Percentiles rank a stretch among this genome's conserved stretches.
These are phyloP conservation scores for Prunus kanzakura DNA, from an alignment of 306 rosid species.

Conservation along the genomic window DNA sequence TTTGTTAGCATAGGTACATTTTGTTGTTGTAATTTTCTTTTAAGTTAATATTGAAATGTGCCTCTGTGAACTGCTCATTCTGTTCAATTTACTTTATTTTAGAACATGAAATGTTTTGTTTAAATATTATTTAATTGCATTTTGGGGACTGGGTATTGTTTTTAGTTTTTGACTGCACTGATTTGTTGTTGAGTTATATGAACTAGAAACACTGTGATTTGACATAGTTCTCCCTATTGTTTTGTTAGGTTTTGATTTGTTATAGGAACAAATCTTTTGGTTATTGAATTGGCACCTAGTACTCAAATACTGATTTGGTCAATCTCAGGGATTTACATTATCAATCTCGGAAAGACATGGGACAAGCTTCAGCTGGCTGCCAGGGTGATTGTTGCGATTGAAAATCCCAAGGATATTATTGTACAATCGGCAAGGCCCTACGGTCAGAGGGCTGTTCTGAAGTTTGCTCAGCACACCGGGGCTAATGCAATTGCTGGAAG, in stretches of 20 bases:
- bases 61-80: neutral
- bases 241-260: neutral
- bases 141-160: neutral
- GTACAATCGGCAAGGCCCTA: constrained; percentile 83
- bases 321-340: constrained; percentile 65
- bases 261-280: neutral
- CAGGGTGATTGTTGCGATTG: constrained; percentile 76
- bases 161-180: neutral
- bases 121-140: too few species aligned
- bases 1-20: neutral
- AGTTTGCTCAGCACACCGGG: constrained; percentile 82
- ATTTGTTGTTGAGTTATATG: neutral
- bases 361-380: constrained; percentile 83
- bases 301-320: too few species aligned
- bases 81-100: neutral
- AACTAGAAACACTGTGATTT: neutral
- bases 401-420: constrained; percentile 76
- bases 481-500: constrained; percentile 82
- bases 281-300: neutral
- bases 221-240: too few species aligned
- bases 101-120: neutral
- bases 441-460: constrained; percentile 81
- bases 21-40: neutral
- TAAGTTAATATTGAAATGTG: neutral
- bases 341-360: constrained; percentile 82